Conservation (phyloP, 192 early-diverging fungal genomes). For the Podila epigama region DNA sequence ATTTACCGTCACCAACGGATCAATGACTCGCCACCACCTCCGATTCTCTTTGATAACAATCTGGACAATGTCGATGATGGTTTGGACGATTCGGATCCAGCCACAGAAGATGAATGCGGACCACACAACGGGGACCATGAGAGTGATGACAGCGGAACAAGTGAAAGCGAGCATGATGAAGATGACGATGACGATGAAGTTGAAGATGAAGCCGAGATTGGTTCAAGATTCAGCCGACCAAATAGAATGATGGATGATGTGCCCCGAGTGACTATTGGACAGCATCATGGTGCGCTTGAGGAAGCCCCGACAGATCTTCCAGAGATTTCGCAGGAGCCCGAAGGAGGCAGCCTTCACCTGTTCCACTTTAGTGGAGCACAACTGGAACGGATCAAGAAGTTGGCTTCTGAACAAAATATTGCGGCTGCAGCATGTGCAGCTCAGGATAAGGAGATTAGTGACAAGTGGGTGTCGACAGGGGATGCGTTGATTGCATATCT, state of each 20-base stretch:
- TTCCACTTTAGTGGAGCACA: conserved; percentile 34
- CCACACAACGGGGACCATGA: conserved; percentile 3
- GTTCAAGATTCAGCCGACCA: background rate
- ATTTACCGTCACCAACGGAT: conserved; percentile 39
- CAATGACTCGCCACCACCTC: conserved; percentile 46
- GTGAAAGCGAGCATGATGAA: conserved; percentile 7
- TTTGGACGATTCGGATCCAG: conserved; percentile 13
- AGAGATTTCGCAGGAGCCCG: conserved; percentile 5
- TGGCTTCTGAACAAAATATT: conserved; percentile 48
- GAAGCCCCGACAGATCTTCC: conserved; percentile 3
- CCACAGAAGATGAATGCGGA: conserved; percentile 9
- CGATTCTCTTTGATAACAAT: conserved; percentile 34
- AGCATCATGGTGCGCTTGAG: conserved; percentile 4
- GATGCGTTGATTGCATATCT: conserved; percentile 44
- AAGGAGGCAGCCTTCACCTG: conserved; percentile 18
- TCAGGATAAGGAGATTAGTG: conserved; percentile 46
- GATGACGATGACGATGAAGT: background rate
- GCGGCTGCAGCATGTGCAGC: conserved; percentile 48
- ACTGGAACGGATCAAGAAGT: conserved; percentile 36
- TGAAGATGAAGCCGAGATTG: background rate
- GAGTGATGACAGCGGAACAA: background rate
- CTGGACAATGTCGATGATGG: conserved; percentile 23
- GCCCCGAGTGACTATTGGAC: conserved; percentile 5
- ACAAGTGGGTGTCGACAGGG: conserved; percentile 49
- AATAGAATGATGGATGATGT: background rate